A percentile compares a stretch with the other conserved stretches of the same genome.
phyloP scores from a whole-genome alignment of 2,329 filamentous ascomycete species.

The Xylaria hypoxylon region DNA sequence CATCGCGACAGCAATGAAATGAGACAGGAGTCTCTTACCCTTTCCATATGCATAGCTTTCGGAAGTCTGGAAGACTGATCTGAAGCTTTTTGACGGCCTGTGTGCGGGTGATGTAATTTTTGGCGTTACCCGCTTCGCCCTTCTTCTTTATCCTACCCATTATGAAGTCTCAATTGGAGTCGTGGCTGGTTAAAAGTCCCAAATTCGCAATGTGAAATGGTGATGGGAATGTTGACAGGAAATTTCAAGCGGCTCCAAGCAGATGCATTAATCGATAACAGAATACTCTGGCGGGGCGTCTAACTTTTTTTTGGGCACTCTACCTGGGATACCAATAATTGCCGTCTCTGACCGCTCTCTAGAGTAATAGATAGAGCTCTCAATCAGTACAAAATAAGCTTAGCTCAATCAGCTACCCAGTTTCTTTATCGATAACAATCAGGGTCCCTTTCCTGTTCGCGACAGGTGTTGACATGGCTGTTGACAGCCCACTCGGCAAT shows the following conservation, averaged over 20 bases:
- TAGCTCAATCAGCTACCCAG: neutral
- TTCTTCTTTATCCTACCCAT: constrained; percentile 92
- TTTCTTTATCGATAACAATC: constrained; percentile 28
- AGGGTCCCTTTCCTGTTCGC: neutral
- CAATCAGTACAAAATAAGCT: neutral
- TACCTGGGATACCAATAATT: constrained; percentile 25
- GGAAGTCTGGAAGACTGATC: constrained; percentile 95
- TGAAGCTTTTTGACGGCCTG: constrained; percentile 98
- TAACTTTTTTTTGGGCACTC: constrained; percentile 40
- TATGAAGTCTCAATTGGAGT: constrained; percentile 42
- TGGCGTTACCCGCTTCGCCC: constrained; percentile 90
- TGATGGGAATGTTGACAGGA: constrained; percentile 28
- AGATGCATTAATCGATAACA: constrained; percentile 37
- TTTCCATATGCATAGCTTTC: constrained; percentile 99
- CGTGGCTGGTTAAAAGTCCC: constrained; percentile 21
- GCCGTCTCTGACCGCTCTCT: constrained; percentile 42
- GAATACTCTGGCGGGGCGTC: constrained; percentile 41
- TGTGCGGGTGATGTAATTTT: constrained; percentile 98
- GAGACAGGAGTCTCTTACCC: constrained; percentile 58
- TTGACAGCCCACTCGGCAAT: constrained; percentile 21
- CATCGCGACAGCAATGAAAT: neutral
- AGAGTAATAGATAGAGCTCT: too few species aligned
- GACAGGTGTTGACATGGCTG: constrained; percentile 32
- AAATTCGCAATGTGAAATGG: constrained; percentile 18
- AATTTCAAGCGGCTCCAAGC: constrained; percentile 33